Evolutionary conservation across 306 rosid genomes (phyloP).

Genomic region (Rubus idaeus): DNA sequence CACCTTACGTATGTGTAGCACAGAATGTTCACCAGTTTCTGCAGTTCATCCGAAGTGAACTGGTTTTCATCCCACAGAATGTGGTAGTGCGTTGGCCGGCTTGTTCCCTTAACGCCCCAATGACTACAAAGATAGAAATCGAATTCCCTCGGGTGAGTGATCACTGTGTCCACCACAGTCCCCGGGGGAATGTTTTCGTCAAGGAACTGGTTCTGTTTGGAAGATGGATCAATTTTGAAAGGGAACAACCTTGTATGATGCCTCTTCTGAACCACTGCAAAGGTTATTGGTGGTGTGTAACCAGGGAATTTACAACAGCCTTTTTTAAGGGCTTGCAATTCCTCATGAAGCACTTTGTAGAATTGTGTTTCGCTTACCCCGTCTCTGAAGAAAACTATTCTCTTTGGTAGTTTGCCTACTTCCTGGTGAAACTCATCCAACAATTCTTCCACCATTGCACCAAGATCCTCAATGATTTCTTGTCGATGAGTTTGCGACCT

Average conservation of each 20-base stretch:
- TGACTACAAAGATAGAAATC: constrained; percentile 97
- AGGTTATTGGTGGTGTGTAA: constrained; percentile 73
- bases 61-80: constrained; percentile 84
- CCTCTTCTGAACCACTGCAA: constrained; percentile 92
- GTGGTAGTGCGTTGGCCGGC: constrained; percentile 95
- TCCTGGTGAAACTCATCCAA: constrained; percentile 76
- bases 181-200: constrained; percentile 89
- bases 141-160: constrained; percentile 90
- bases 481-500: constrained; percentile 97
- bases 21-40: constrained; percentile 77
- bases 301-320: constrained; percentile 66
- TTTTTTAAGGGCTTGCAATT: constrained; percentile 65
- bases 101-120: constrained; percentile 96
- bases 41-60: constrained; percentile 91
- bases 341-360: constrained; percentile 74
- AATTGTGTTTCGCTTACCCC: constrained; percentile 99
- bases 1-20: constrained; percentile 93
- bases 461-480: constrained; percentile 87
- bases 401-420: constrained; percentile 66
- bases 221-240: constrained; percentile 55
- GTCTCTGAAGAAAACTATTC: constrained; percentile 91
- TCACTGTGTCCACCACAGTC: constrained; percentile 92
- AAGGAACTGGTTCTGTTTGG: constrained; percentile 40
- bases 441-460: constrained; percentile 80
- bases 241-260: constrained; percentile 97